Evolutionary conservation across 1,284 basidiomycete species (phyloP), one percentile per base, ranked within the genome.

Genomic region (Phenoliferia sp.): DNA sequence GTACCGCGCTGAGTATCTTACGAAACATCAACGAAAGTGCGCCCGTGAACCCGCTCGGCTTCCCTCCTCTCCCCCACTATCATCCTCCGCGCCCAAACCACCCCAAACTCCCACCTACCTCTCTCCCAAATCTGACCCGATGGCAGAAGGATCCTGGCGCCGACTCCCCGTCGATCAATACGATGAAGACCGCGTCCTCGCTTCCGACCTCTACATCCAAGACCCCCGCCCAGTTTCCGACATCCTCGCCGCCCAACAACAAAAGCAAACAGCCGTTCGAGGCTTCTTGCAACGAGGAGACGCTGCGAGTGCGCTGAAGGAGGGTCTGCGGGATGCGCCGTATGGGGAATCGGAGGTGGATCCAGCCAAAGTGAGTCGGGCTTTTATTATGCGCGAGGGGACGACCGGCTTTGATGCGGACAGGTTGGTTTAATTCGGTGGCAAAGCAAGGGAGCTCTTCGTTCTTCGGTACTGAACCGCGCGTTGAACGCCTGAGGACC

Each of bases 131-230:
- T n/a, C 54, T 5, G 28, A 31, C 10, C 32, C 31, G 29, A 34
- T 31, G 6, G 55, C 55, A 17, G 31, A 19, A 57, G 31, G 32
- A 17, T 58, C 63, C 15, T 73, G 69, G 32, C 66, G 72, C 35
- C 52, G 59, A 9, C 59, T 73, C 59, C 55, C 69, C 66, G 56
- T 73, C 16, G 72, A 73, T 61, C 68, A 68, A 34, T 94, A 87
- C 81, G 95, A 98, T 77, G 94, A 97, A 79, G 95, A 98, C 76
- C 85, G 88, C 22, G 81, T 98, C 19, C 84, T 87, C 58, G 90
- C 94, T 68, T 85, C 85, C 35, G 92, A 97, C 76, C 85, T 98
- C 39, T 93, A 90, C 77, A 89, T 92, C 61, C 85, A 90, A 2
- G 94, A 97, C 78, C 88, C 90, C 17, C 85, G 93, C 66, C 86